Evolutionary conservation across 1,284 basidiomycete genomes (phyloP).

Genomic region (Schizophyllum commune): DNA sequence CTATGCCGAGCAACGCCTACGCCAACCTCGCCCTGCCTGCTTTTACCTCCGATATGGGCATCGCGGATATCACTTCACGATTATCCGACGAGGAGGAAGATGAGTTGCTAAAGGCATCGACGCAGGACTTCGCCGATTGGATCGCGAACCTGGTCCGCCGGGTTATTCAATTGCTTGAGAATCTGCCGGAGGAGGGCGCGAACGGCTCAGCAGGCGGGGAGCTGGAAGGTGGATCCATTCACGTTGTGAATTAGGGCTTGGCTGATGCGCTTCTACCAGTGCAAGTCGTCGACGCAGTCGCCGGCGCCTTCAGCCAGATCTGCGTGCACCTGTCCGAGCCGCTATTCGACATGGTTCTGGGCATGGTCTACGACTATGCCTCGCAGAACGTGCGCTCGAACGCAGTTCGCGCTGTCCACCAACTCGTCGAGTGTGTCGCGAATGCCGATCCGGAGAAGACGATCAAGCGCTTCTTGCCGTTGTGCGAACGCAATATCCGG

Average conservation of each 20-base stretch:
- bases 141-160: conserved; percentile 75
- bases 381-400: conserved; percentile 77
- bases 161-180: conserved; percentile 79
- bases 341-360: conserved; percentile 75
- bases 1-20: conserved; percentile 6
- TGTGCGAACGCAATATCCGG: conserved; percentile 67
- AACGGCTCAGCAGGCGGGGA: conserved; percentile 47
- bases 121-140: conserved; percentile 70
- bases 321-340: conserved; percentile 80
- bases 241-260: neutral
- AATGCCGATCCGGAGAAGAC: conserved; percentile 76
- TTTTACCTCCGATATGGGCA: conserved; percentile 17
- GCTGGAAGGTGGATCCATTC: conserved; percentile 44
- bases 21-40: neutral
- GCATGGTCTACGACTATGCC: conserved; percentile 74
- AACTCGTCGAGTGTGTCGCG: conserved; percentile 81
- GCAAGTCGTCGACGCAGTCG: conserved; percentile 63
- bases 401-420: conserved; percentile 81
- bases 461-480: conserved; percentile 67
- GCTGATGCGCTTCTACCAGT: conserved; percentile 29
- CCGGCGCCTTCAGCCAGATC: conserved; percentile 64
- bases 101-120: conserved; percentile 47
- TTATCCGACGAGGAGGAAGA: conserved; percentile 54
- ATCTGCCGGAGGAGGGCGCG: conserved; percentile 78
- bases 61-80: conserved; percentile 24